These are phyloP conservation scores for Metrosideros polymorpha DNA, from an alignment of 441 rosid species.

Conservation along the genomic window DNA sequence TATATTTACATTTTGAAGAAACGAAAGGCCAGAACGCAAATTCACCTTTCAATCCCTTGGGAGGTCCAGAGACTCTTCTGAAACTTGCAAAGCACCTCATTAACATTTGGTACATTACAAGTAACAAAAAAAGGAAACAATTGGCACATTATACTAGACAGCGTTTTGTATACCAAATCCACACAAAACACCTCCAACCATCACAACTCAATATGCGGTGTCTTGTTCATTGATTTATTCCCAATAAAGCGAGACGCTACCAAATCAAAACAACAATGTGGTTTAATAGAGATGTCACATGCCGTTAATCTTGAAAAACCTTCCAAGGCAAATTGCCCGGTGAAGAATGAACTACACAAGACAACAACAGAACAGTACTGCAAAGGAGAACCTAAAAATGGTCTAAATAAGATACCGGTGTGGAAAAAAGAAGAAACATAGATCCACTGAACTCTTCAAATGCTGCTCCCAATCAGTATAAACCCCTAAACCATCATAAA, in stretches of 20 bases:
- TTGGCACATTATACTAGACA: neutral
- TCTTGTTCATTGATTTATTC: neutral
- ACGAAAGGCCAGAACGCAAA: neutral
- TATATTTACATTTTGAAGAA: neutral
- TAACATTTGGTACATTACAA: neutral
- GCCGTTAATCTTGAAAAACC: neutral
- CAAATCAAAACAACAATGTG: neutral
- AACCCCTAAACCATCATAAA: neutral
- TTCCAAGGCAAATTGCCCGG: neutral
- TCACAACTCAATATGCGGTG: neutral
- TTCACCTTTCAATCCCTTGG: neutral
- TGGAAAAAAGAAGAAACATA: neutral
- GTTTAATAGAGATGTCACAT: neutral
- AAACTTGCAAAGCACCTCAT: neutral
- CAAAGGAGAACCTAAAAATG: neutral
- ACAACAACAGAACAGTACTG: neutral
- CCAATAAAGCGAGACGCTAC: neutral
- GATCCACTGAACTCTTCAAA: neutral
- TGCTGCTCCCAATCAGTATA: neutral
- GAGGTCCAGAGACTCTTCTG: neutral
- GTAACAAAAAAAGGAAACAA: neutral
- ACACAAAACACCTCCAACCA: neutral
- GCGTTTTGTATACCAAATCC: neutral
- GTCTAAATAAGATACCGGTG: neutral
- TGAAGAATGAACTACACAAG: neutral